Evolutionary conservation across 441 rosid genomes (phyloP).

Genomic region (Metrosideros polymorpha): DNA sequence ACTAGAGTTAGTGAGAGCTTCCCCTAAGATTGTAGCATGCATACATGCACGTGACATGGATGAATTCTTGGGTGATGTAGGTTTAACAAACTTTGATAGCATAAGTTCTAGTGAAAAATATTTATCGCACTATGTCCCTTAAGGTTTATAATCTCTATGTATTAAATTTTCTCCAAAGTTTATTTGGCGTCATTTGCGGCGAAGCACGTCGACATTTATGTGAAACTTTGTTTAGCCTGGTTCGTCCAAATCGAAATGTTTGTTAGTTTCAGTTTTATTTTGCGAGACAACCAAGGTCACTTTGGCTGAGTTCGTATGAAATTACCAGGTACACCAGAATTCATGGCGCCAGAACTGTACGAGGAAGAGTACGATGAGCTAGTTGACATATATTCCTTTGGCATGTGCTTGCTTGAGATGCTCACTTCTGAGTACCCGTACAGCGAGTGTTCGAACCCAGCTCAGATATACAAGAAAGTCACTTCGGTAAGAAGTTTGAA

Average conservation of each 20-base stretch:
- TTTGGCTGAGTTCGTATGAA: neutral
- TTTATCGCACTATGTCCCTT: neutral
- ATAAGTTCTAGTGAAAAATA: neutral
- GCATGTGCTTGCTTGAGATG: slow-evolving; percentile 71
- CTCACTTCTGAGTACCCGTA: slow-evolving; percentile 59
- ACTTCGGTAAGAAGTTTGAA: slow-evolving; percentile 29
- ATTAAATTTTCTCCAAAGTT: neutral
- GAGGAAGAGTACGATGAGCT: slow-evolving; percentile 64
- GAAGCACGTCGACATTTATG: neutral
- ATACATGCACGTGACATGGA: neutral
- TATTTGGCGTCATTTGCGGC: neutral
- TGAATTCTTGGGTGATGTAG: neutral
- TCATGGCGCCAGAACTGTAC: slow-evolving; percentile 71
- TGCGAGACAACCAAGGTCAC: neutral
- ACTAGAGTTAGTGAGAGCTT: neutral
- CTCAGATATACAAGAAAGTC: slow-evolving; percentile 75
- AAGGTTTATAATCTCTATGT: neutral
- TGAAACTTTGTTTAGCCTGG: neutral
- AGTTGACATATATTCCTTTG: slow-evolving; percentile 58
- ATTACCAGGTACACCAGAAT: slow-evolving; percentile 54
- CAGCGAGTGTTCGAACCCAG: slow-evolving; percentile 56
- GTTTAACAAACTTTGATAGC: neutral
- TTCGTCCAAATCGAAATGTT: neutral
- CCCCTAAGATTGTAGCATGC: neutral
- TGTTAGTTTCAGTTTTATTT: neutral